Percentiles rank a stretch among this genome's conserved stretches.
Evolutionary conservation across 495 filamentous ascomycete genomes (phyloP).

Genomic region (Parachaetomium inaequale): DNA sequence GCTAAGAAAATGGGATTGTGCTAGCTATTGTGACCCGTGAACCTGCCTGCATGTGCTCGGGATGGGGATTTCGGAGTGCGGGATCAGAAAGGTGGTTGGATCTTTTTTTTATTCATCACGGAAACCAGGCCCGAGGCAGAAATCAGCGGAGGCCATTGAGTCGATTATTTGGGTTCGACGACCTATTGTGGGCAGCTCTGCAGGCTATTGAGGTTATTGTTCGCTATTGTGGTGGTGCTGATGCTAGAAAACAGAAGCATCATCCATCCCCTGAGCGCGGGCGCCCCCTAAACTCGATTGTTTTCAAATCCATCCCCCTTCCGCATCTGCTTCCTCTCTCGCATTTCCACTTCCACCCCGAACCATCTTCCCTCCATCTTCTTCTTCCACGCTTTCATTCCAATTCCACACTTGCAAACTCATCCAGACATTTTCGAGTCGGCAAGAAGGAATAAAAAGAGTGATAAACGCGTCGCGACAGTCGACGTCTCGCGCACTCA

Average conservation of each 20-base stretch:
- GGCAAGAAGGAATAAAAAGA: background rate
- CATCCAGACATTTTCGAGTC: background rate
- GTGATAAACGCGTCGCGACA: background rate
- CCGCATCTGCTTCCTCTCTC: background rate
- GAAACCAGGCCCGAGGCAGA: background rate
- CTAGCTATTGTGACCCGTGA: constrained; percentile 7
- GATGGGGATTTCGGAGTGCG: background rate
- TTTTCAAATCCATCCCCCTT: background rate
- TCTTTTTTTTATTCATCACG: background rate
- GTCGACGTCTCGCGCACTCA: background rate
- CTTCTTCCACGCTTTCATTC: background rate
- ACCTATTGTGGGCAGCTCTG: background rate
- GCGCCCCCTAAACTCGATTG: background rate
- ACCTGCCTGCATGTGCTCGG: background rate
- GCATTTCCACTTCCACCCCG: background rate
- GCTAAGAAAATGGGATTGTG: background rate
- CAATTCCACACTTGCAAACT: background rate
- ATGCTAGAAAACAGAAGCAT: background rate
- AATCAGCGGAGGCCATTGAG: background rate
- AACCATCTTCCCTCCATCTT: background rate
- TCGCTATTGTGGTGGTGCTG: constrained; percentile 10
- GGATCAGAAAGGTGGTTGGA: background rate
- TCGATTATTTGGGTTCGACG: background rate
- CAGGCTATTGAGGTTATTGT: background rate
- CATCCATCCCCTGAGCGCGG: background rate